Percentiles rank a stretch among this genome's conserved stretches.
Evolutionary conservation across 2,329 filamentous ascomycete species (phyloP).

Genomic region (Pseudogymnoascus pannorum): DNA sequence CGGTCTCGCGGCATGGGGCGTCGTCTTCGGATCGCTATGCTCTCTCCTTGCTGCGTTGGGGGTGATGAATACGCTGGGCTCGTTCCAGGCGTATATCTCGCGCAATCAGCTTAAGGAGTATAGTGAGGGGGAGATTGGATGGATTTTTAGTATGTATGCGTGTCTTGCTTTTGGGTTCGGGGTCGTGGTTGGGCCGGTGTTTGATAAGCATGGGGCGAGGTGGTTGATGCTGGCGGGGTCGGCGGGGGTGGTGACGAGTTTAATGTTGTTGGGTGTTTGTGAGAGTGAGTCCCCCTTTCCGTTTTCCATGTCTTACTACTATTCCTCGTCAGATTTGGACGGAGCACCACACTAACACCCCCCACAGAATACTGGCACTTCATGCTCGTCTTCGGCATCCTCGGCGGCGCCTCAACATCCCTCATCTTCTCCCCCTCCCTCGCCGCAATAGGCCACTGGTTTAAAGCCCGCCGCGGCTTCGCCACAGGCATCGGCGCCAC

Average conservation of each 20-base stretch:
- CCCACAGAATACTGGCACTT: conserved; percentile 52
- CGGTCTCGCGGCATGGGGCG: conserved; percentile 70
- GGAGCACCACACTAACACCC: conserved; percentile 6
- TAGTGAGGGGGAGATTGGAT: conserved; percentile 66
- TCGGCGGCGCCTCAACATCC: conserved; percentile 68
- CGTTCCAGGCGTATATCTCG: conserved; percentile 72
- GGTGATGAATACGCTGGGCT: conserved; percentile 70
- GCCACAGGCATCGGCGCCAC: conserved; percentile 77
- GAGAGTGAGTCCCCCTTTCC: conserved; percentile 36
- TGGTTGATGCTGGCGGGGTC: conserved; percentile 62
- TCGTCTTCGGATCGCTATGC: conserved; percentile 79
- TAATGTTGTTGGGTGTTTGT: conserved; percentile 66
- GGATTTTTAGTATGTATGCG: conserved; percentile 80
- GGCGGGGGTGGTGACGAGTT: conserved; percentile 44
- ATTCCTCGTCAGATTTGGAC: no score
- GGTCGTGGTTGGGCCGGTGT: conserved; percentile 76
- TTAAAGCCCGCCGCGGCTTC: conserved; percentile 63
- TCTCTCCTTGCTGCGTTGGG: conserved; percentile 70
- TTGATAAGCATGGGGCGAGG: conserved; percentile 74
- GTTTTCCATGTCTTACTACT: neutral
- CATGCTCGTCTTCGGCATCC: conserved; percentile 68
- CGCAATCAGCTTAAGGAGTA: conserved; percentile 63
- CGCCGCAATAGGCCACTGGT: conserved; percentile 75
- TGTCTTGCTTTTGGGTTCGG: conserved; percentile 79
- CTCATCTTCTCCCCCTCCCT: conserved; percentile 80